Evolutionary conservation across 345 rosid species (phyloP).

Genomic region (Microcos paniculata): DNA sequence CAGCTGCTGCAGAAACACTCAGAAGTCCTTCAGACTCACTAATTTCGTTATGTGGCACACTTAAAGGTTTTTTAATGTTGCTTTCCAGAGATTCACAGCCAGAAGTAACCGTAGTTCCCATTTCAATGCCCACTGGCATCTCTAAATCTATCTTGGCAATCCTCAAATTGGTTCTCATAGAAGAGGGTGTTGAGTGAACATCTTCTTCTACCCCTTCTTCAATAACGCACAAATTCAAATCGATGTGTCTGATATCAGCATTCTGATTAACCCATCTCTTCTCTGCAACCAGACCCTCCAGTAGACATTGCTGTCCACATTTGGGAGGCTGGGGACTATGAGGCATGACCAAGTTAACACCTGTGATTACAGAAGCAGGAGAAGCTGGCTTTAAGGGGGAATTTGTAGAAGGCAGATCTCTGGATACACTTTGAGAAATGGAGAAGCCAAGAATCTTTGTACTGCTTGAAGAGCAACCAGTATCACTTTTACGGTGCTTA

Average conservation of each 20-base stretch:
- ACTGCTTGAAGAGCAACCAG: constrained; percentile 29
- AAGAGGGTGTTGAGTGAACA: constrained; percentile 22
- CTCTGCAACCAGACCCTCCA: background rate
- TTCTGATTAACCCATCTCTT: constrained; percentile 15
- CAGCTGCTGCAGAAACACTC: constrained; percentile 61
- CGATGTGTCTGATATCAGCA: constrained; percentile 41
- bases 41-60: constrained; percentile 17
- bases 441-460: constrained; percentile 38
- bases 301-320: constrained; percentile 13
- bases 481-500: constrained; percentile 33
- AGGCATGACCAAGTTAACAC: constrained; percentile 15
- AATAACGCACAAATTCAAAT: constrained; percentile 54
- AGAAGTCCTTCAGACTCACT: constrained; percentile 24
- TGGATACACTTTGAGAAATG: constrained; percentile 30
- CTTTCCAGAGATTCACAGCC: constrained; percentile 28
- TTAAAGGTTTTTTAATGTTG: constrained; percentile 23
- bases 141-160: constrained; percentile 58
- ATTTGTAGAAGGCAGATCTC: constrained; percentile 26
- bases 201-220: constrained; percentile 49
- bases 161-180: constrained; percentile 35
- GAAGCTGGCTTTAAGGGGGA: constrained; percentile 7
- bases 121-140: constrained; percentile 41
- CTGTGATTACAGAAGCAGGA: constrained; percentile 17
- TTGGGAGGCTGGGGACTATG: constrained; percentile 18
- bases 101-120: constrained; percentile 10